Conservation (phyloP, 208 protist species). For the Trypanosoma congolense region DNA sequence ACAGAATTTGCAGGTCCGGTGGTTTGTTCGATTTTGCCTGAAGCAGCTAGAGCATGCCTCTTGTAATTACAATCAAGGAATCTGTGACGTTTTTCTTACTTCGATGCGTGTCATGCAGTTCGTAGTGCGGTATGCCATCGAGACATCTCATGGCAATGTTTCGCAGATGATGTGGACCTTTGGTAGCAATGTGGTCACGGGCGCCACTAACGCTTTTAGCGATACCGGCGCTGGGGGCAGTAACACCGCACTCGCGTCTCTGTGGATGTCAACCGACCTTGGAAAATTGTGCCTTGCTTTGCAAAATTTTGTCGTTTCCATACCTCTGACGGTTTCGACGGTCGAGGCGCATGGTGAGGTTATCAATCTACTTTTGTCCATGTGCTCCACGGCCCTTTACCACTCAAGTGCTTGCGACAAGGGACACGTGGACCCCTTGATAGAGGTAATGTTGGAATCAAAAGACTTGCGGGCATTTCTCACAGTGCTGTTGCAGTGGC, state of each 20-base stretch:
- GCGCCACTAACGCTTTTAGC: not conserved
- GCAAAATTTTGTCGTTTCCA: slow-evolving; percentile 35
- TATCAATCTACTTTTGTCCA: slow-evolving; percentile 58
- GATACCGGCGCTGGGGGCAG: not conserved
- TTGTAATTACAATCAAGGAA: slow-evolving; percentile 22
- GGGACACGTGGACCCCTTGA: slow-evolving; percentile 66
- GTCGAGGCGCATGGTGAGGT: slow-evolving; percentile 45
- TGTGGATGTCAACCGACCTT: slow-evolving; percentile 14
- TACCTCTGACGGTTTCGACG: slow-evolving; percentile 33
- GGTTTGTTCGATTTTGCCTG: slow-evolving; percentile 48
- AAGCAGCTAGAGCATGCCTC: slow-evolving; percentile 25
- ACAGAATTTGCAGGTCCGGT: slow-evolving; percentile 33
- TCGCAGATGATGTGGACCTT: slow-evolving; percentile 33
- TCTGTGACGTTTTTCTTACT: slow-evolving; percentile 25
- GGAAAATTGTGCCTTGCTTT: slow-evolving; percentile 42
- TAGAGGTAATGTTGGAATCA: slow-evolving; percentile 62
- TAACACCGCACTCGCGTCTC: not conserved
- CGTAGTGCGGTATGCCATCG: slow-evolving; percentile 50
- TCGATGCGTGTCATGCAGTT: slow-evolving; percentile 47
- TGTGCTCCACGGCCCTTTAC: slow-evolving; percentile 72
- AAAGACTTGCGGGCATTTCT: slow-evolving; percentile 34
- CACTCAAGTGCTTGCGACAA: slow-evolving; percentile 51
- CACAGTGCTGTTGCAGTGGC: slow-evolving; percentile 32
- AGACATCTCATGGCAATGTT: slow-evolving; percentile 28
- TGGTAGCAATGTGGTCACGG: slow-evolving; percentile 11